phyloP scores from a whole-genome alignment of 169 alveolate species.

The Babesia divergens region DNA sequence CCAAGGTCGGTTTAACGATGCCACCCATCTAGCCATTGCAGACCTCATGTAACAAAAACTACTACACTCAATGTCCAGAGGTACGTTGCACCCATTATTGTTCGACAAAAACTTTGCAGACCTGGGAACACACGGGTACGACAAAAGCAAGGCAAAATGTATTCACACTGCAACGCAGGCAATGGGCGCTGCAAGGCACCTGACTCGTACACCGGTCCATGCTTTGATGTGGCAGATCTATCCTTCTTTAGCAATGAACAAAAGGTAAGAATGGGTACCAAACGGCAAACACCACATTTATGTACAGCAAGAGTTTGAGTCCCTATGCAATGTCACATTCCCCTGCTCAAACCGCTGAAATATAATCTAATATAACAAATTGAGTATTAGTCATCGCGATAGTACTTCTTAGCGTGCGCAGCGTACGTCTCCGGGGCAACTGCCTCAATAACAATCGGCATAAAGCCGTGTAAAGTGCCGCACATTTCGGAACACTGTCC shows the following conservation, averaged over 20 bases:
- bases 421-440: conserved; percentile 87
- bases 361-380: not conserved
- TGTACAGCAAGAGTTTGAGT: conserved; percentile 43
- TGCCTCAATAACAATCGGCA: conserved; percentile 91
- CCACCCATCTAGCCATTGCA: not conserved
- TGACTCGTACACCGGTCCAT: conserved; percentile 50
- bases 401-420: conserved; percentile 89
- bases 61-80: conserved; percentile 44
- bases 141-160: not conserved
- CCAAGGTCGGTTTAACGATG: conserved; percentile 21
- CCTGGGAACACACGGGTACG: conserved; percentile 41
- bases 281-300: not conserved
- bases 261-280: conserved; percentile 20
- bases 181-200: conserved; percentile 51
- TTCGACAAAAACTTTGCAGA: conserved; percentile 11
- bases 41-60: conserved; percentile 11
- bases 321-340: conserved; percentile 39
- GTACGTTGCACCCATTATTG: conserved; percentile 2
- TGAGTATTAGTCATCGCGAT: conserved; percentile 69
- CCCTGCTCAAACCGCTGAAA: conserved; percentile 20
- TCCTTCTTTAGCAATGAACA: conserved; percentile 25
- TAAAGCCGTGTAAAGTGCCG: conserved; percentile 89
- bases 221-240: conserved; percentile 45
- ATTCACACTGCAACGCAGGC: not conserved
- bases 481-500: conserved; percentile 90